Percentiles rank a stretch among this genome's conserved stretches.
phyloP scores from a whole-genome alignment of 345 rosid species.

The Alliaria petiolata region DNA sequence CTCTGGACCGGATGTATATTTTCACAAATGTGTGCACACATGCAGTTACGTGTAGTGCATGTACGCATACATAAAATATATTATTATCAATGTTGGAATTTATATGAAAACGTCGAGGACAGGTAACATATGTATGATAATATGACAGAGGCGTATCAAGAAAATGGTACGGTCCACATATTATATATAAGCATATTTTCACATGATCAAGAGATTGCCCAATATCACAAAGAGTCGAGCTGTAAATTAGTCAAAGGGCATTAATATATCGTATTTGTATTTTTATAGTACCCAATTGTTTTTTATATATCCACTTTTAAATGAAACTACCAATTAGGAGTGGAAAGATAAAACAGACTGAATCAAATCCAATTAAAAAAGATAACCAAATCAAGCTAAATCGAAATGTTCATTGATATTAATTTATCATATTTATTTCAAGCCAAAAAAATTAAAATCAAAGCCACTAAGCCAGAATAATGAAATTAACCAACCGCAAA shows the following conservation, averaged over 20 bases:
- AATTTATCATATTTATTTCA: too few species aligned
- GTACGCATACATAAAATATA: background rate
- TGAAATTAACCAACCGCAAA: background rate
- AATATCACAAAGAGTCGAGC: background rate
- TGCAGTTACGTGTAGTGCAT: conserved; percentile 23
- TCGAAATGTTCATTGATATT: background rate
- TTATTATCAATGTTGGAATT: conserved; percentile 2
- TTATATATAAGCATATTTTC: background rate
- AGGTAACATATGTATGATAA: conserved; percentile 11
- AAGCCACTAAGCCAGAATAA: background rate
- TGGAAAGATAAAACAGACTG: background rate
- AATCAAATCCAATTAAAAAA: background rate
- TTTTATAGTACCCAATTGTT: background rate
- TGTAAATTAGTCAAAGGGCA: conserved; percentile 4
- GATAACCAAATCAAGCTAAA: background rate
- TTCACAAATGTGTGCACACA: conserved; percentile 9
- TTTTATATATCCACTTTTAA: background rate
- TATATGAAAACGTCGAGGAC: conserved; percentile 17
- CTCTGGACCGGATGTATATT: too few species aligned
- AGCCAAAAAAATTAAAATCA: background rate
- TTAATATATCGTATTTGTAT: background rate
- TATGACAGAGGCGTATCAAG: conserved; percentile 16
- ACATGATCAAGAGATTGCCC: conserved; percentile 8
- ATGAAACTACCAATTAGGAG: background rate
- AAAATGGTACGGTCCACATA: conserved; percentile 13